These are phyloP conservation scores for Arthrobotrys conoides DNA, from an alignment of 2,329 filamentous ascomycete genomes.

Conservation along the genomic window DNA sequence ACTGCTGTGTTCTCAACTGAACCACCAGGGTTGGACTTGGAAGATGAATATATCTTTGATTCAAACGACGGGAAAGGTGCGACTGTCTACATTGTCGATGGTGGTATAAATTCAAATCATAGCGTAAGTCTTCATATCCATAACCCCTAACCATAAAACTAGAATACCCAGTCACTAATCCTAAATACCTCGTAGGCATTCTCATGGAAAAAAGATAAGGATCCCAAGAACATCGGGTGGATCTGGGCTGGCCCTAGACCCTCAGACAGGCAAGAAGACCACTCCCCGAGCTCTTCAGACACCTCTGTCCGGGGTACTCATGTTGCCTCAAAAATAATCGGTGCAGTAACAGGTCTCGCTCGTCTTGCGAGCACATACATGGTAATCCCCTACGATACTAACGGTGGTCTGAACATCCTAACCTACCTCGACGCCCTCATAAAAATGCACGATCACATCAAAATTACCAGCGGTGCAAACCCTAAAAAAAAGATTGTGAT, in stretches of 20 bases:
- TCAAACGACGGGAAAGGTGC: constrained; percentile 27
- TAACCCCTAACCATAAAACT: too few species aligned
- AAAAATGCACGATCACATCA: constrained; percentile 53
- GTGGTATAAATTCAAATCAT: constrained; percentile 27
- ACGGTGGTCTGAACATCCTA: constrained; percentile 23
- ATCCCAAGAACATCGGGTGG: constrained; percentile 37
- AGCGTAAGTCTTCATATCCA: not conserved
- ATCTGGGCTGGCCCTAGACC: constrained; percentile 36
- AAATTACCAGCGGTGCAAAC: not conserved
- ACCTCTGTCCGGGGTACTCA: constrained; percentile 14
- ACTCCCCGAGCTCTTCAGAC: not conserved
- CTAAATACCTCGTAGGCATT: constrained; percentile 21
- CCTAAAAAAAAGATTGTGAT: constrained; percentile 32
- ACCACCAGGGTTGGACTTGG: constrained; percentile 8
- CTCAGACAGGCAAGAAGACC: constrained; percentile 25
- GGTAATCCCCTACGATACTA: constrained; percentile 34
- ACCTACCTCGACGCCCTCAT: constrained; percentile 41
- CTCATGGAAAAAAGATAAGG: constrained; percentile 4
- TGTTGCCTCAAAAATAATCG: constrained; percentile 46
- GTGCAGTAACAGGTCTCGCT: constrained; percentile 25
- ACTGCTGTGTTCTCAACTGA: constrained; percentile 14
- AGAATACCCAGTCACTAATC: not conserved
- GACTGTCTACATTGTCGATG: constrained; percentile 43
- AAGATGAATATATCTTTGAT: constrained; percentile 37
- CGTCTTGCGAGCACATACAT: constrained; percentile 36